Evolutionary conservation across 805 yeast species (phyloP).

Genomic region (Tetrapisispora arboricola): DNA sequence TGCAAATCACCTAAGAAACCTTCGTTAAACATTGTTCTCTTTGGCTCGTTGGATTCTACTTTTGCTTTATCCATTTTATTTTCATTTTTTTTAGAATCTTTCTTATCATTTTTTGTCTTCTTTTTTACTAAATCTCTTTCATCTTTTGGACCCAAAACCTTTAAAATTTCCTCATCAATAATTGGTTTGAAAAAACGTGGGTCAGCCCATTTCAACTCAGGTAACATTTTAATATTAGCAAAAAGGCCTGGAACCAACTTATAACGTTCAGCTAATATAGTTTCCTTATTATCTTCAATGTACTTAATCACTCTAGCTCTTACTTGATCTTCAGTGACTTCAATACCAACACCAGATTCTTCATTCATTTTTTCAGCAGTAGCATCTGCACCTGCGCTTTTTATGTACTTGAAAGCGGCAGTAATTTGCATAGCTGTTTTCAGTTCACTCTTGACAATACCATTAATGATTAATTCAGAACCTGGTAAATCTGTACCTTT

Average conservation of each 20-base stretch:
- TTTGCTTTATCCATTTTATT: constrained; percentile 7
- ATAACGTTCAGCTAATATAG: constrained; percentile 65
- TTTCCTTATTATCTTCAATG: constrained; percentile 47
- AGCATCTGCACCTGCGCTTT: constrained; percentile 37
- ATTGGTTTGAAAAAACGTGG: constrained; percentile 80
- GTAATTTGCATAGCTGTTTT: constrained; percentile 63
- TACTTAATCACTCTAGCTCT: constrained; percentile 46
- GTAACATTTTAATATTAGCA: constrained; percentile 64
- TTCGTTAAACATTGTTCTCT: constrained; percentile 80
- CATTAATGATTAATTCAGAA: constrained; percentile 45
- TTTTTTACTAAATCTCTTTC: constrained; percentile 80
- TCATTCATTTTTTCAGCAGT: constrained; percentile 42
- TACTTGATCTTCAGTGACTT: constrained; percentile 56
- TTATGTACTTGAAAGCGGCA: constrained; percentile 70
- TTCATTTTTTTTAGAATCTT: constrained; percentile 30
- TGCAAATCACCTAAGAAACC: constrained; percentile 95
- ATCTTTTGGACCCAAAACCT: constrained; percentile 84
- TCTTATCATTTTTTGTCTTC: constrained; percentile 42
- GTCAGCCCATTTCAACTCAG: constrained; percentile 83
- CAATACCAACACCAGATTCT: constrained; percentile 78
- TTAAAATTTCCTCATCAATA: constrained; percentile 68
- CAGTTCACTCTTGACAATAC: constrained; percentile 54
- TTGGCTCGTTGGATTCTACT: constrained; percentile 10
- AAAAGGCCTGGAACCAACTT: constrained; percentile 65
- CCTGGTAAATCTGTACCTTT: constrained; percentile 44